phyloP scores from a whole-genome alignment of 75 land plant species.

The Gnetum montanum region DNA sequence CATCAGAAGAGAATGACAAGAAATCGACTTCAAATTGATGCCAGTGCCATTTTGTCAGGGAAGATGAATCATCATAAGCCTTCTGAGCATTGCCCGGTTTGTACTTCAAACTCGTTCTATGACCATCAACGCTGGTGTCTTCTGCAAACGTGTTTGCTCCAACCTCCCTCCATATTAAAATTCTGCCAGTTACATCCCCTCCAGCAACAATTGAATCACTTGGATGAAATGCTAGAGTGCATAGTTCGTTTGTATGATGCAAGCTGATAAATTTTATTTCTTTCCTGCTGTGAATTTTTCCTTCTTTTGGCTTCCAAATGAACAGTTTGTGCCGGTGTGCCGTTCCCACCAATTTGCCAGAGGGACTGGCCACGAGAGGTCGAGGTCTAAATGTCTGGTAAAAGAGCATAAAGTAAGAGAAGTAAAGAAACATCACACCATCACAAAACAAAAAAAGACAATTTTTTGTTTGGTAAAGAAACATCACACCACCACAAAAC shows the following conservation, averaged over 20 bases:
- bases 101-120: no score
- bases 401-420: background rate
- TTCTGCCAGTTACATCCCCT: slow-evolving; percentile 76
- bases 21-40: slow-evolving; percentile 56
- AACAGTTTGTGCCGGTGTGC: slow-evolving; percentile 26
- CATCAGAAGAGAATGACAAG: slow-evolving; percentile 76
- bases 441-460: background rate
- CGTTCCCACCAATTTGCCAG: slow-evolving; percentile 66
- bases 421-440: no score
- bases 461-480: no score
- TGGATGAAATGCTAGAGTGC: slow-evolving; percentile 75
- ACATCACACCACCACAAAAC: background rate
- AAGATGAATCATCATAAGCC: slow-evolving; percentile 78
- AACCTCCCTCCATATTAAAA: slow-evolving; percentile 82
- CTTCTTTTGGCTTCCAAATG: slow-evolving; percentile 57
- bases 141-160: slow-evolving; percentile 33
- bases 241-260: slow-evolving; percentile 62
- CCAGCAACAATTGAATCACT: slow-evolving; percentile 74
- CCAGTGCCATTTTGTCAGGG: slow-evolving; percentile 88
- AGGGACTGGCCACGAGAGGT: slow-evolving; percentile 26
- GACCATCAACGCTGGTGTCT: slow-evolving; percentile 18
- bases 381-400: slow-evolving; percentile 12
- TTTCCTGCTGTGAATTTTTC: slow-evolving; percentile 12
- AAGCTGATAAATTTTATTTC: slow-evolving; percentile 29
- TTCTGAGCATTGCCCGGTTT: slow-evolving; percentile 38